Base-by-base conservation (phyloP, 1,139 yeast genomes). In the Ogataea hybrid region DNA sequence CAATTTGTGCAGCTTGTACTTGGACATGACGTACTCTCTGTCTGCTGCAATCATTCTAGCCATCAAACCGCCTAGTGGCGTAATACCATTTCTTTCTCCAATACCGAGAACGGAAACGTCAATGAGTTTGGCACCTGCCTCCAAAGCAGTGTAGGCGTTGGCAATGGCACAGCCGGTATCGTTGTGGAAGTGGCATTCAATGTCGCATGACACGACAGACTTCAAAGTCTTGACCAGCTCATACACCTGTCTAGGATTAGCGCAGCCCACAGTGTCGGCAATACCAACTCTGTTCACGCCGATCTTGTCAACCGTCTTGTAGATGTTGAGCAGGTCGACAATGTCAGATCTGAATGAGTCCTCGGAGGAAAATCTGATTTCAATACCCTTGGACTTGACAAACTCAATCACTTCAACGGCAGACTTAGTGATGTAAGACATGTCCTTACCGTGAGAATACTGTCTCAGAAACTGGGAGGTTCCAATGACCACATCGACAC, bases 131-230 rank as follows among this genome's bases (percentile, higher is more conserved):
- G 98, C 98, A 62, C 98, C 98, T 42, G 94, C 98, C 71, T 92
- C 98, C 59, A 92, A 77, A 14, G 97, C 97, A 50, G 97, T 87
- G 75, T 92, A 92, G 37, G 98, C 96, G 65, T 92, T 92, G 49
- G 97, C 97, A 71, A 92, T 87, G 54, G 98, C 97, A 74, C 97
- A 90, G 48, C 98, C 98, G 33, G 98, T 92, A 67, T 92, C 98
- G 65, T 92, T 88, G 73, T 92, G 98, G 88, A 92, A 92, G 70
- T 92, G 98, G 67, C 97, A 88, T 71, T 92, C 98, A 59, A 92
- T 90, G 65, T 92, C 97, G 73, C 98, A 92, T 29, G 89, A 84
- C 37, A 92, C 97, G 39, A 90, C 96, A 11, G 90, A 81, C 71
- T 84, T 86, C 66, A 92, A 81, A 34, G 97, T 92, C 65, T 94